Conservation (phyloP, 305 asterid genomes). For the Andrographis paniculata region DNA sequence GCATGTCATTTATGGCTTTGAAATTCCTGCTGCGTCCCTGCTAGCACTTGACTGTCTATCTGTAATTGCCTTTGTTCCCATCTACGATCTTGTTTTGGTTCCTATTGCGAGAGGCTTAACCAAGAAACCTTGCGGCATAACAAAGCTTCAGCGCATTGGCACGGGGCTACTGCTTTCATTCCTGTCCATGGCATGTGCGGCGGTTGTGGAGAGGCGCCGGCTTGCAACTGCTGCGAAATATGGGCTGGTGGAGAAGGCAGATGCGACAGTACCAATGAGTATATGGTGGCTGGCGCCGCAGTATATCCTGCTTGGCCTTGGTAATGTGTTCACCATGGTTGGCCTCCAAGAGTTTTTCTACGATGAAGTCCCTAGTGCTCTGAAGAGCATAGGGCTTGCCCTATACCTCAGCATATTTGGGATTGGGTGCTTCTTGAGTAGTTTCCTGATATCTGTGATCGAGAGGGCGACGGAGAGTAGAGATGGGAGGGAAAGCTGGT, state of each 20-base stretch:
- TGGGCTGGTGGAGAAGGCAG: slow-evolving; percentile 33
- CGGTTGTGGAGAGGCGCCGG: slow-evolving; percentile 39
- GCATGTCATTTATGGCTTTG: slow-evolving; percentile 19
- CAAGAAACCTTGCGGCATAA: slow-evolving; percentile 36
- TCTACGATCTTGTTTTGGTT: slow-evolving; percentile 40
- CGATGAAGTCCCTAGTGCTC: slow-evolving; percentile 40
- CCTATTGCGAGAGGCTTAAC: slow-evolving; percentile 34
- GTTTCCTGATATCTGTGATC: slow-evolving; percentile 37
- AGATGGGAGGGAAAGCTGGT: slow-evolving; percentile 29
- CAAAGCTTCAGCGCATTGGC: slow-evolving; percentile 52
- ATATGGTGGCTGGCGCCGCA: slow-evolving; percentile 53
- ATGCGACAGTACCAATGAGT: slow-evolving; percentile 33
- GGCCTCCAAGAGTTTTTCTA: slow-evolving; percentile 56
- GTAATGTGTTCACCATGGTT: slow-evolving; percentile 37
- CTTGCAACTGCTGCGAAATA: slow-evolving; percentile 27
- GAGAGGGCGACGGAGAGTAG: slow-evolving; percentile 28
- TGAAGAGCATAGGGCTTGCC: slow-evolving; percentile 50
- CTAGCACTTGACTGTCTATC: slow-evolving; percentile 32
- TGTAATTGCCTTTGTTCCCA: slow-evolving; percentile 26
- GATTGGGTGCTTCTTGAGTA: slow-evolving; percentile 42
- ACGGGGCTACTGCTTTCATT: slow-evolving; percentile 31
- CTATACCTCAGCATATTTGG: slow-evolving; percentile 44
- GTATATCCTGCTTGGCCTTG: slow-evolving; percentile 30
- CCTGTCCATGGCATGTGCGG: slow-evolving; percentile 33
- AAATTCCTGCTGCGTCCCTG: slow-evolving; percentile 53